Evolutionary conservation across 108 stramenopile species (phyloP).

Genomic region (Nitzschia sp.): DNA sequence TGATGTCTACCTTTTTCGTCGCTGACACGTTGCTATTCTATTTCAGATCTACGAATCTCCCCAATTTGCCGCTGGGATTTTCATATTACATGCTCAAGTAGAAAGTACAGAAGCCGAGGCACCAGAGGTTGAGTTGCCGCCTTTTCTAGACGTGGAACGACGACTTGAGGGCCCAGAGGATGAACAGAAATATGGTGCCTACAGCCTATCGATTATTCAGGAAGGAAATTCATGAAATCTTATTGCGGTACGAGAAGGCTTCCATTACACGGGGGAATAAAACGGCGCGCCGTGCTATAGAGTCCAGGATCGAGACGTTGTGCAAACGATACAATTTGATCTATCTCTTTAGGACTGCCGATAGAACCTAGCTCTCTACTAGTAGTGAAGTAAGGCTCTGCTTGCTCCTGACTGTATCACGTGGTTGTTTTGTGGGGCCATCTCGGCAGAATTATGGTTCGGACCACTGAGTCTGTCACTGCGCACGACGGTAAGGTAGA

Average conservation of each 20-base stretch:
- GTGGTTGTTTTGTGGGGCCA: no score
- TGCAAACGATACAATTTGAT: not conserved
- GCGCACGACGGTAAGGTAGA: no score
- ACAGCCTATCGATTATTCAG: slow-evolving; percentile 25
- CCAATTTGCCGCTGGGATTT: slow-evolving; percentile 43
- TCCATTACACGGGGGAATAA: no score
- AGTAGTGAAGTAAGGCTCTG: no score
- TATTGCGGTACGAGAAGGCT: not conserved
- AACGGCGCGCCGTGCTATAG: no score
- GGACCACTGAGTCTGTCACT: no score
- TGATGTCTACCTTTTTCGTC: not conserved
- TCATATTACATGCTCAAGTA: slow-evolving; percentile 83
- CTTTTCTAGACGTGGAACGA: slow-evolving; percentile 70
- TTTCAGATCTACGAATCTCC: slow-evolving; percentile 56
- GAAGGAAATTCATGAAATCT: slow-evolving; percentile 1
- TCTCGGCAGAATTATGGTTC: no score
- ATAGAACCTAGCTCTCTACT: no score
- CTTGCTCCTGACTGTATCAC: no score
- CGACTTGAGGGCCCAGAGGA: slow-evolving; percentile 28
- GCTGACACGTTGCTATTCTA: not conserved
- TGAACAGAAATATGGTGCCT: slow-evolving; percentile 36
- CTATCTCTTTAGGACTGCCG: not conserved
- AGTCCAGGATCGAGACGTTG: no score
- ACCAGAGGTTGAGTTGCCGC: slow-evolving; percentile 57
- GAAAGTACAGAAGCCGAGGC: slow-evolving; percentile 39